Evolutionary conservation across 2,329 filamentous ascomycete species (phyloP).

Genomic region (Aspergillus ochraceus): DNA sequence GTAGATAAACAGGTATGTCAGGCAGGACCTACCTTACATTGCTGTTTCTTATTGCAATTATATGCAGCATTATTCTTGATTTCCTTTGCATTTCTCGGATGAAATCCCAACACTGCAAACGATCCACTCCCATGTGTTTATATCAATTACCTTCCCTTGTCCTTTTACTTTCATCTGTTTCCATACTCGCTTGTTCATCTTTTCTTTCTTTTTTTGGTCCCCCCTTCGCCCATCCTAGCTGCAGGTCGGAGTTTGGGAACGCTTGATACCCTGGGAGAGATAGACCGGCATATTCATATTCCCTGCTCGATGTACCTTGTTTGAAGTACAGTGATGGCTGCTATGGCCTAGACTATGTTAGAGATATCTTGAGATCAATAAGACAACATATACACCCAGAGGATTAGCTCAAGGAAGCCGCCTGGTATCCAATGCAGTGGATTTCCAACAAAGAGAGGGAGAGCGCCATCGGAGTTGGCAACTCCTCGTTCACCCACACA

Average conservation of each 20-base stretch:
- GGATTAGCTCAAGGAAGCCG: background rate
- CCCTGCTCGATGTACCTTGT: constrained; percentile 10
- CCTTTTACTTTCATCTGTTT: background rate
- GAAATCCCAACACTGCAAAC: background rate
- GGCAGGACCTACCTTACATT: background rate
- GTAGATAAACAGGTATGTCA: constrained; percentile 2
- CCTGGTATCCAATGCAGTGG: background rate
- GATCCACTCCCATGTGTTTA: background rate
- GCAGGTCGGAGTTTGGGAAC: constrained; percentile 24
- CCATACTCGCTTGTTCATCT: constrained; percentile 4
- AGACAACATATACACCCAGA: background rate
- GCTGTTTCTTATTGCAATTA: background rate
- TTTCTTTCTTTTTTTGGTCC: constrained; percentile 8
- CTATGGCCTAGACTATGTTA: constrained; percentile 14
- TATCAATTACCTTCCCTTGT: background rate
- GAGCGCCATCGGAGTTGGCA: too few species aligned
- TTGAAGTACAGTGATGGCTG: constrained; percentile 11
- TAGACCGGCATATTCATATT: constrained; percentile 13
- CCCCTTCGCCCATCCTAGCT: constrained; percentile 1
- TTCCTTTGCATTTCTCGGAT: constrained; percentile 7
- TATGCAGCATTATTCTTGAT: constrained; percentile 3
- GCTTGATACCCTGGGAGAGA: constrained; percentile 27
- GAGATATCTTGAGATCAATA: constrained; percentile 12
- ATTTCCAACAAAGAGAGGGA: too few species aligned
- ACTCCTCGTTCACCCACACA: too few species aligned